Percentiles rank a stretch among this genome's conserved stretches.
phyloP scores from a whole-genome alignment of 2,329 filamentous ascomycete species.

The Penicillium verrucosum region DNA sequence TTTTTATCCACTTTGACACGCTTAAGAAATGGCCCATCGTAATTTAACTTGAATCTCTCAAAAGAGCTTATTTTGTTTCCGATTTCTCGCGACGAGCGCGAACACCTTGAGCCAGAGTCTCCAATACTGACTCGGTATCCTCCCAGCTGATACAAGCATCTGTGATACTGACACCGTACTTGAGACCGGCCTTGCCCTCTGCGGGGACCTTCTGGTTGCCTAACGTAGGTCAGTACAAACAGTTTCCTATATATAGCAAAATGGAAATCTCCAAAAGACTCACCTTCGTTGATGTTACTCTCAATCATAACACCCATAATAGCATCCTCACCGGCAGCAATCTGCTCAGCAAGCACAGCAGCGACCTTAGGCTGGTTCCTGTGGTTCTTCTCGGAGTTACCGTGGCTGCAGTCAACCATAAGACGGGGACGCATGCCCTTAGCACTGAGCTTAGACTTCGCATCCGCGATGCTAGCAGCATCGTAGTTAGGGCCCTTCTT shows the following conservation, averaged over 20 bases:
- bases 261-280: constrained; percentile 22
- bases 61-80: constrained; percentile 17
- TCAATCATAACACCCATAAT: constrained; percentile 99
- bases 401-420: constrained; percentile 98
- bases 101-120: constrained; percentile 74
- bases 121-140: constrained; percentile 76
- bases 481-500: constrained; percentile 95
- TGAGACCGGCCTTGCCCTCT: constrained; percentile 78
- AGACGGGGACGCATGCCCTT: constrained; percentile 71
- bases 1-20: constrained; percentile 1
- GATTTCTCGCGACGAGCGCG: constrained; percentile 62
- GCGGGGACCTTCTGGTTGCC: constrained; percentile 85
- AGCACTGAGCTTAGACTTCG: constrained; percentile 73
- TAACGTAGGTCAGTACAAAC: constrained; percentile 19
- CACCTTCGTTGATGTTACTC: constrained; percentile 91
- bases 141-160: constrained; percentile 97
- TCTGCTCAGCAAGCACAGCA: constrained; percentile 74
- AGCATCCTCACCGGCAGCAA: constrained; percentile 74
- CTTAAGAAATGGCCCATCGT: constrained; percentile 3
- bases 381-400: constrained; percentile 94
- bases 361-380: constrained; percentile 96
- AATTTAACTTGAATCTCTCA: neutral
- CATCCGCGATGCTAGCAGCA: constrained; percentile 74
- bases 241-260: neutral
- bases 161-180: constrained; percentile 95